Percentiles rank a stretch among this genome's conserved stretches.
These are phyloP conservation scores for Aegle marmelos DNA, from an alignment of 345 rosid genomes.

Conservation along the genomic window DNA sequence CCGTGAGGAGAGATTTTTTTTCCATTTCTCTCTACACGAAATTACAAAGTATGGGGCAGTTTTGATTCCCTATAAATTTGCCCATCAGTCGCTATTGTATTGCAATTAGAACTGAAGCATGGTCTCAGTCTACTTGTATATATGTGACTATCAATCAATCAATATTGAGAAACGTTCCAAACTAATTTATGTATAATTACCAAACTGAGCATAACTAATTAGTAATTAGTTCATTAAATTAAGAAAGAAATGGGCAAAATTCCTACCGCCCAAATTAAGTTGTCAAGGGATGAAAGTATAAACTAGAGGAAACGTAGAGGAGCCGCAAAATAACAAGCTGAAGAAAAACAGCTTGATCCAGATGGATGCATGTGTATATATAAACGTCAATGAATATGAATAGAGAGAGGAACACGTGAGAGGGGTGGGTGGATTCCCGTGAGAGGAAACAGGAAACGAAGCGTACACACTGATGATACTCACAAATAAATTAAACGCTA, in stretches of 20 bases:
- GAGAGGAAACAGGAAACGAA: constrained; percentile 29
- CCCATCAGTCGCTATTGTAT: neutral
- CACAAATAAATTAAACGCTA: neutral
- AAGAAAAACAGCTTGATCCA: constrained; percentile 9
- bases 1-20: neutral
- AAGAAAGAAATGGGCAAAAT: neutral
- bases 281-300: neutral
- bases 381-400: neutral
- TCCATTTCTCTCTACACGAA: neutral
- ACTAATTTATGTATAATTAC: too few species aligned
- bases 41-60: neutral
- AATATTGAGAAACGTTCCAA: too few species aligned
- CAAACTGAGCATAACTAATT: too few species aligned
- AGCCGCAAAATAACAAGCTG: neutral
- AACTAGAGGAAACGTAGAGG: constrained; percentile 7
- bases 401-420: constrained; percentile 17
- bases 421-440: constrained; percentile 37
- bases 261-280: neutral
- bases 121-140: neutral
- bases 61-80: neutral
- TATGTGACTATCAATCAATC: neutral
- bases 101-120: neutral
- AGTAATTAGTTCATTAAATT: too few species aligned
- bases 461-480: neutral
- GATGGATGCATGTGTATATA: neutral